Evolutionary conservation across 164 flowering plant genomes (phyloP).

Genomic region (Protea cynaroides): DNA sequence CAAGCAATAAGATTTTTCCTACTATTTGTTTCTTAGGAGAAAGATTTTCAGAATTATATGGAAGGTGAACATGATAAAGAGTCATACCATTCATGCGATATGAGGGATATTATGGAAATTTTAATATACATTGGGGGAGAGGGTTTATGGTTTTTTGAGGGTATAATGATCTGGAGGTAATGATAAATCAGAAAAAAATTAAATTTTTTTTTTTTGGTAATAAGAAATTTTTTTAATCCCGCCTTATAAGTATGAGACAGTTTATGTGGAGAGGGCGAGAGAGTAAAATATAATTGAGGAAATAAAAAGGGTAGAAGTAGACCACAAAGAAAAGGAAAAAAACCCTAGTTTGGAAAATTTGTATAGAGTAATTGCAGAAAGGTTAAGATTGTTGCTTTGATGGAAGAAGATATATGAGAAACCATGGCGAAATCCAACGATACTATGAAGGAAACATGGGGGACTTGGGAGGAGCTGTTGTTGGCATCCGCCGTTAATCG

Average conservation of each 20-base stretch:
- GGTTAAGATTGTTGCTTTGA: background rate
- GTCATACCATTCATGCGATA: no score
- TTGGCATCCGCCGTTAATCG: slow-evolving; percentile 86
- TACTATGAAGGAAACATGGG: slow-evolving; percentile 39
- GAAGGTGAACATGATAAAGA: no score
- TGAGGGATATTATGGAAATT: no score
- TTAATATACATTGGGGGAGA: no score
- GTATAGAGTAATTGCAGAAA: background rate
- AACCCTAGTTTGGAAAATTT: slow-evolving; percentile 17
- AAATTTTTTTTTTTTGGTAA: no score
- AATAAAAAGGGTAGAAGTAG: background rate
- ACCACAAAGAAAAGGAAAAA: background rate
- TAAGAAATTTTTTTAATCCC: no score
- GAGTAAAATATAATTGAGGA: background rate
- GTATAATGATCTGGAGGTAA: no score
- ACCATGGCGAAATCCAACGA: slow-evolving; percentile 14
- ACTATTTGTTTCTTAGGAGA: no score
- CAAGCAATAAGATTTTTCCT: background rate
- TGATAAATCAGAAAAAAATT: no score
- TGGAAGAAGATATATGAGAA: background rate
- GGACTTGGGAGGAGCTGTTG: slow-evolving; percentile 85
- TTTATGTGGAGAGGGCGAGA: background rate
- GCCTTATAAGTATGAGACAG: no score
- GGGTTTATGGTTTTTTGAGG: no score
- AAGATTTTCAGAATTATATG: no score